Evolutionary conservation across 176 grass and related monocot species (phyloP), one percentile per base, ranked within the genome.

Genomic region (Musa itinerans): DNA sequence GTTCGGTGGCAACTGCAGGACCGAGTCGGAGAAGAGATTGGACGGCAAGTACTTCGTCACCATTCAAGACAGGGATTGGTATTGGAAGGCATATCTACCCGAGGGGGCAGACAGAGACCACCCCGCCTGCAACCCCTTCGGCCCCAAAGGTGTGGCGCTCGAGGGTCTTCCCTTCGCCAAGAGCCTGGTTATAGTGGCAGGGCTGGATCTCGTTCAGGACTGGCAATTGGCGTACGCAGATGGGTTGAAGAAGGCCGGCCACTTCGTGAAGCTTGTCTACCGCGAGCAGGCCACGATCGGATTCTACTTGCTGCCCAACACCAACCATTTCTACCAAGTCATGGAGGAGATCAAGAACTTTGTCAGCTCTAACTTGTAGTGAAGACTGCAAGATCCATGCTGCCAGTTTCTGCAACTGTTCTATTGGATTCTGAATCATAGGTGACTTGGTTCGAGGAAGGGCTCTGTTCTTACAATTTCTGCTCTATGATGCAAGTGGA

Each of bases 11-110:
- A 69, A 21, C 19, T 63, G 73, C 23, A 88, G 90, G 17, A 87
- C 88, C 1, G 95, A 94, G 23, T 99, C 95, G 15, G 95, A 99
- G 86, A 82, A 81, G 25, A 83, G 79, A 1, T 89, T 99, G 0
- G 95, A 99, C 78, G 91, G 95, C 48, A 99, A 94, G 80, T 99
- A 94, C 76, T 99, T 99, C 76, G 95, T 99, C 43, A 99, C 95
- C 10, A 80, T 99, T 62, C 95, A 92, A 81, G 95, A 99, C 77
- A 84, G 95, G 83, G 88, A 99, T 78, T 99, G 95, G 95, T 99
- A 99, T 86, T 99, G 95, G 95, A 99, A 92, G 80, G 95, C 95
- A 13, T 99, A 87, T 79, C 91, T 99, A 65, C 95, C 95, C 20
- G 88, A 99, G 81, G 88, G 76, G n/a, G 78, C 95, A 2, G 91